Evolutionary conservation across 2,329 filamentous ascomycete genomes (phyloP).

Genomic region (Botryosphaeria dothidea): DNA sequence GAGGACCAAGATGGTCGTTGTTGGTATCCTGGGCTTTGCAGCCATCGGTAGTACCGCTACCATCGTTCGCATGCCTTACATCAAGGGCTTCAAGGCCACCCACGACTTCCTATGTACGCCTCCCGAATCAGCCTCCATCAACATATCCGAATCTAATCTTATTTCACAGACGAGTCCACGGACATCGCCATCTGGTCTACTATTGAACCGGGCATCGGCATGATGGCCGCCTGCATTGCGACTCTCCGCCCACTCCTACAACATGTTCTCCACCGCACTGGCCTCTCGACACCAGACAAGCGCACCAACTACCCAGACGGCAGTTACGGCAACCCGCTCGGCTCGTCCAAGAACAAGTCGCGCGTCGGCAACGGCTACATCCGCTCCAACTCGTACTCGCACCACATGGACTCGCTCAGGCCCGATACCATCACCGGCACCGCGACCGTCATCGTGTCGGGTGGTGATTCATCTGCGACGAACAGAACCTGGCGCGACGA

Average conservation of each 20-base stretch:
- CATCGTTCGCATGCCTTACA: constrained; percentile 48
- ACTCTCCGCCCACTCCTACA: constrained; percentile 52
- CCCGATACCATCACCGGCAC: constrained; percentile 17
- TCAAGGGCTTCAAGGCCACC: constrained; percentile 38
- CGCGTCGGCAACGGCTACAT: constrained; percentile 21
- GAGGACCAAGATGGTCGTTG: constrained; percentile 54
- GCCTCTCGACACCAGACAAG: constrained; percentile 23
- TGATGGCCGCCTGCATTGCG: constrained; percentile 50
- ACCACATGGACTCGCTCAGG: constrained; percentile 18
- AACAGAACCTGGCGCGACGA: constrained; percentile 7
- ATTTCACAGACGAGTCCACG: constrained; percentile 2
- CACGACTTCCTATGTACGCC: constrained; percentile 43
- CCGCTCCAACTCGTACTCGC: constrained; percentile 4
- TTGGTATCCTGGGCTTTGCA: constrained; percentile 54
- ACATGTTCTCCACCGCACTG: constrained; percentile 26
- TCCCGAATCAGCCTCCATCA: neutral
- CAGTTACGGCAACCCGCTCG: constrained; percentile 3
- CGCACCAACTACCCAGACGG: neutral
- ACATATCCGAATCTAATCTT: neutral
- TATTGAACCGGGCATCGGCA: constrained; percentile 39
- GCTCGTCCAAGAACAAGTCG: neutral
- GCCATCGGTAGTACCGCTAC: constrained; percentile 54
- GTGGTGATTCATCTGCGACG: neutral
- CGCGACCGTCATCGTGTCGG: neutral
- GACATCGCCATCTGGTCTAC: constrained; percentile 27